Base-by-base conservation (phyloP, 495 filamentous ascomycete species). In the Lasiosphaeria miniovina region DNA sequence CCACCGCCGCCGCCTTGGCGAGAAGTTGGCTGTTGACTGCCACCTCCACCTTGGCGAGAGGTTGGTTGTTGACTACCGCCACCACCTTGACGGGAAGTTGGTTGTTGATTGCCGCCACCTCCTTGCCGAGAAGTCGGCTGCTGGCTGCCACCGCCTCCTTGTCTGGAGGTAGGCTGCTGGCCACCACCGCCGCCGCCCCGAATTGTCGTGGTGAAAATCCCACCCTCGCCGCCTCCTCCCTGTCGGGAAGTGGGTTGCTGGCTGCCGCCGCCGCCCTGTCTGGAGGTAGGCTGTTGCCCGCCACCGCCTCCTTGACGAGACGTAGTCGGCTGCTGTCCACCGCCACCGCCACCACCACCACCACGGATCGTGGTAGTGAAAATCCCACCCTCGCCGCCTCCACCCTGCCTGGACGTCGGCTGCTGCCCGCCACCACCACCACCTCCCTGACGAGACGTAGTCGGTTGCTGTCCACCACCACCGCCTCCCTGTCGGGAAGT, bases 401-500 rank as follows among this genome's bases (percentile, higher is more conserved):
- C 50, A 1, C 24, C 24, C 24, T 24, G 24, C 24, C 24, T 24
- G 24, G 24, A 24, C 1, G 24, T 24, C 2, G 24, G 24, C 24
- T 24, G 24, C 24, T 24, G 24, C 24, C 24, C 24, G 24, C 50
- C 50, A 53, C 24, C 24, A 24, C 24, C 24, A 24, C 53, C 52
- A 32, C 58, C 57, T 24, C 50, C 60, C 14, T 49, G 45, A 40
- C 56, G 31, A 31, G 54, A 24, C 49, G 59, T 50, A 17, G 58
- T 60, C 24, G 50, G 58, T 41, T 54, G 58, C 12, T 53, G 58
- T 5, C 59, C 58, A 9, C 58, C 50, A 24, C 24, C 24, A 24
- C 53, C 52, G 34, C 58, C 57, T n/a, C 50, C 60, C 14, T 49
- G 45, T 52, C 56, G 31, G 32, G 54, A 24, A 49, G 53, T 55